Evolutionary conservation across 2,329 filamentous ascomycete species (phyloP), one percentile per base, ranked within the genome.

Genomic region (Diaporthe citriasiana): DNA sequence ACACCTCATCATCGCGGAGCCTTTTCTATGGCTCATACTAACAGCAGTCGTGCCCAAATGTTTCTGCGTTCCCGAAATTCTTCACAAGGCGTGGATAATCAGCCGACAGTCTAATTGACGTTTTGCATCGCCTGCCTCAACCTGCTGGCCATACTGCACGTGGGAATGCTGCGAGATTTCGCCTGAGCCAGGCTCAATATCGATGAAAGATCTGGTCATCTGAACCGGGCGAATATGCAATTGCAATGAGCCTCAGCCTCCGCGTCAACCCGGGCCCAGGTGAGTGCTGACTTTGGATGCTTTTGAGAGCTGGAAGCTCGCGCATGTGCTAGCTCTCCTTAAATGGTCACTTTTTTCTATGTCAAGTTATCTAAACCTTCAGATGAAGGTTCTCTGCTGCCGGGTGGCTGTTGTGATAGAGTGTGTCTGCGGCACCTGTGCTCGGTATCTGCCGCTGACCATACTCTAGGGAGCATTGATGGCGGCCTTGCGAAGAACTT

Each of bases 21-120:
- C 77, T 13, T 30, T 76, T 22, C 7, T 73, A 13, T 78, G 76
- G 75, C 38, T 76, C 19, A 7, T 72, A 27, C 25, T 76, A 55
- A 77, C 75, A n/a, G n/a, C 45, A 19, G 73, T 77, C 35, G 33
- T 75, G 17, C 59, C 75, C 65, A 76, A 73, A 17, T 76, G 75
- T 17, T 73, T 77, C 68, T 27, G 66, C 7, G 73, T 77, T 59
- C 70, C 76, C n/a, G 55, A 72, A 17, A 7, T 77, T 27, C 57
- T 57, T 25, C 42, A 77, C 60, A 55, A 40, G 50, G 50, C 47
- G 4, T 73, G 25, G 38, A 47, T 73, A 35, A 19, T 30, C 9
- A 57, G 56, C 22, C 71, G 71, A 38, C 71, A 47, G 33, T 69
- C 65, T 22, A 30, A 30, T 2, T 73, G 65, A 65, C 71, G 65